Percentiles rank a stretch among this genome's conserved stretches.
Evolutionary conservation across 2,329 filamentous ascomycete genomes (phyloP).

Genomic region (Volutella citrinella): DNA sequence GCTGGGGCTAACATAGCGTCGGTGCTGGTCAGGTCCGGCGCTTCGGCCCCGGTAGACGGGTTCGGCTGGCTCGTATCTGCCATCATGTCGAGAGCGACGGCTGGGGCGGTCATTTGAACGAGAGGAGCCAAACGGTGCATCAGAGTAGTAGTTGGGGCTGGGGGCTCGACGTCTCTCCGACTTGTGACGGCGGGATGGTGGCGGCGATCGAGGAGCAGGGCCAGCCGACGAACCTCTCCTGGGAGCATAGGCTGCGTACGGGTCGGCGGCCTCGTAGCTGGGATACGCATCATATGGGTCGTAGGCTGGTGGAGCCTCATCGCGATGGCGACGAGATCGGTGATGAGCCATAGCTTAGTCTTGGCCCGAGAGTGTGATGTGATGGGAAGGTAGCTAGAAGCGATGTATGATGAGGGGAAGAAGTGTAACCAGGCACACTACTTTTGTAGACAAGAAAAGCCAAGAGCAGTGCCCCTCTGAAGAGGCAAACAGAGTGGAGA

Average conservation of each 20-base stretch:
- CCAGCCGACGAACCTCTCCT: constrained; percentile 11
- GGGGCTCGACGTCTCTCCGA: constrained; percentile 17
- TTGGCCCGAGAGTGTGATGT: too few species aligned
- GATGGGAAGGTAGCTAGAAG: neutral
- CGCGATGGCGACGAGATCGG: constrained; percentile 20
- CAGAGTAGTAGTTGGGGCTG: constrained; percentile 16
- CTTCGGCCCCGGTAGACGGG: constrained; percentile 22
- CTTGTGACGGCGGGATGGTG: constrained; percentile 20
- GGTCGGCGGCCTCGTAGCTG: constrained; percentile 4
- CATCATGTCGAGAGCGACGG: constrained; percentile 12
- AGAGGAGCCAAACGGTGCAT: constrained; percentile 11
- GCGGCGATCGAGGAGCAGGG: neutral
- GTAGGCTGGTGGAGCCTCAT: constrained; percentile 22
- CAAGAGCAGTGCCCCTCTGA: too few species aligned
- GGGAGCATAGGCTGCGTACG: constrained; percentile 17
- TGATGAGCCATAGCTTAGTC: constrained; percentile 24
- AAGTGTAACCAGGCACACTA: too few species aligned
- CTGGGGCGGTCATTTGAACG: constrained; percentile 8
- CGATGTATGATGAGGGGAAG: too few species aligned
- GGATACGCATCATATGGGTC: constrained; percentile 11
- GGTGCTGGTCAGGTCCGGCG: constrained; percentile 15
- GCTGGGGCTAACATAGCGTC: too few species aligned
- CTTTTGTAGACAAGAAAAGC: too few species aligned
- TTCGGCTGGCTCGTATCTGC: too few species aligned
- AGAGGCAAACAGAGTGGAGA: too few species aligned